Percentiles rank a stretch among this genome's conserved stretches.
Evolutionary conservation across 2,329 filamentous ascomycete genomes (phyloP).

Genomic region (Periconia macrospinosa): DNA sequence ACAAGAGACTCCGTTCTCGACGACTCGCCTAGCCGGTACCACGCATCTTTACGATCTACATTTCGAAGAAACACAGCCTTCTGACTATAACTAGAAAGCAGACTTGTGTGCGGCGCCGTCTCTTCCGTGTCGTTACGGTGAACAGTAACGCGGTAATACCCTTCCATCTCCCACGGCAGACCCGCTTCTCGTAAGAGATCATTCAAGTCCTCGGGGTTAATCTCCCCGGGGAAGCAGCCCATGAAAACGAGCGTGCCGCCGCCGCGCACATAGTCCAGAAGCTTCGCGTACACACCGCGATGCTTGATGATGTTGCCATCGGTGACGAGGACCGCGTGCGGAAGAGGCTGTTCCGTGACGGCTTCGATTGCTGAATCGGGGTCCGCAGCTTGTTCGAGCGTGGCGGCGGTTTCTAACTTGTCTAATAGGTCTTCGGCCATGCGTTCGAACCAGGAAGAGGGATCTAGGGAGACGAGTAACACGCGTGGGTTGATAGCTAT

Average conservation of each 20-base stretch:
- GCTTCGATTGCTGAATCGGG: neutral
- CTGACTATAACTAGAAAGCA: too few relatives aligned
- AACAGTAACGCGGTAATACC: too few relatives aligned
- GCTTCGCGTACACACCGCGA: constrained; percentile 2
- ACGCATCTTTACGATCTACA: too few relatives aligned
- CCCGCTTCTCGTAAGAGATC: constrained; percentile 1
- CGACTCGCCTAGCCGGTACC: too few relatives aligned
- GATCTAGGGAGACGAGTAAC: neutral
- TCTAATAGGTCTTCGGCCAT: neutral
- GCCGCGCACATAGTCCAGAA: constrained; percentile 4
- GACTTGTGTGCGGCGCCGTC: too few relatives aligned
- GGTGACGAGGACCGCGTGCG: constrained; percentile 3
- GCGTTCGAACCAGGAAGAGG: too few relatives aligned
- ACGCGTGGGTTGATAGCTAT: neutral
- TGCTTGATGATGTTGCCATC: constrained; percentile 1
- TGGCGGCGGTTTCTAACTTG: neutral
- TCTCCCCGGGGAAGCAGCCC: neutral
- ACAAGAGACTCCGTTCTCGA: too few relatives aligned
- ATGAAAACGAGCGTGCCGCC: constrained; percentile 5
- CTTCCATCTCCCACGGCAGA: neutral
- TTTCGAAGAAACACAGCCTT: too few relatives aligned
- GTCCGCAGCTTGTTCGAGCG: constrained; percentile 3
- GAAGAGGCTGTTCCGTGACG: neutral
- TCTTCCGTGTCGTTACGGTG: too few relatives aligned
- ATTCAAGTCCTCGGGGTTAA: neutral